These are phyloP conservation scores for Boletellus ananiceps DNA, from an alignment of 768 basidiomycete genomes.

Conservation along the genomic window DNA sequence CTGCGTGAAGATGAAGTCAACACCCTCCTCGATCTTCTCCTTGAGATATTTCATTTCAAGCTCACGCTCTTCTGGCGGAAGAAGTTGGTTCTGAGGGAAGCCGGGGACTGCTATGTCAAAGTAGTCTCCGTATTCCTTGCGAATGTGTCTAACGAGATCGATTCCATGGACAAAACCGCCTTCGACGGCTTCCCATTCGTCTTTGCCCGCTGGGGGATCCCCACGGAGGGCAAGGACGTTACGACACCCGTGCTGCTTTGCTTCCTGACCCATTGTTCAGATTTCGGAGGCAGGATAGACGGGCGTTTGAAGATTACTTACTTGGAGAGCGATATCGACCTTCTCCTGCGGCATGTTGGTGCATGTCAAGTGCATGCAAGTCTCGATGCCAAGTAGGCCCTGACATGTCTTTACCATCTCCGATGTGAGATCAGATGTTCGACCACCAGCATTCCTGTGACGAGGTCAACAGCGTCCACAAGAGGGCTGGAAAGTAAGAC, in stretches of 20 bases:
- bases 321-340: conserved; percentile 84
- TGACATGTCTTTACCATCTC: conserved; percentile 96
- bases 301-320: conserved; percentile 38
- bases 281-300: conserved; percentile 2
- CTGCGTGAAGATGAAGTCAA: conserved; percentile 93
- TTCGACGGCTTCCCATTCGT: conserved; percentile 89
- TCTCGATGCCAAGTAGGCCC: conserved; percentile 88
- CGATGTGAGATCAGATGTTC: conserved; percentile 90
- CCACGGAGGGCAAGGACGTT: conserved; percentile 93
- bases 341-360: conserved; percentile 98
- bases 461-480: conserved; percentile 1
- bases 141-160: conserved; percentile 89
- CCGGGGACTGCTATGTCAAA: conserved; percentile 95
- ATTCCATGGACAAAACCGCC: conserved; percentile 88
- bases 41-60: conserved; percentile 84
- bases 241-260: conserved; percentile 82
- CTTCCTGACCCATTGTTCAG: conserved; percentile 54
- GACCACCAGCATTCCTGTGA: conserved; percentile 90
- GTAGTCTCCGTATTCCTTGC: conserved; percentile 77
- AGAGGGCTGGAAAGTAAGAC: conserved; percentile 13
- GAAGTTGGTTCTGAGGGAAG: conserved; percentile 78
- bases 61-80: conserved; percentile 68
- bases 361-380: conserved; percentile 98
- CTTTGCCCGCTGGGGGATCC: conserved; percentile 84
- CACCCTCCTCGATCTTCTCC: conserved; percentile 87